Percentiles rank a stretch among this genome's conserved stretches.
Conservation (phyloP, 495 filamentous ascomycete species). For the Immersiella caudata region DNA sequence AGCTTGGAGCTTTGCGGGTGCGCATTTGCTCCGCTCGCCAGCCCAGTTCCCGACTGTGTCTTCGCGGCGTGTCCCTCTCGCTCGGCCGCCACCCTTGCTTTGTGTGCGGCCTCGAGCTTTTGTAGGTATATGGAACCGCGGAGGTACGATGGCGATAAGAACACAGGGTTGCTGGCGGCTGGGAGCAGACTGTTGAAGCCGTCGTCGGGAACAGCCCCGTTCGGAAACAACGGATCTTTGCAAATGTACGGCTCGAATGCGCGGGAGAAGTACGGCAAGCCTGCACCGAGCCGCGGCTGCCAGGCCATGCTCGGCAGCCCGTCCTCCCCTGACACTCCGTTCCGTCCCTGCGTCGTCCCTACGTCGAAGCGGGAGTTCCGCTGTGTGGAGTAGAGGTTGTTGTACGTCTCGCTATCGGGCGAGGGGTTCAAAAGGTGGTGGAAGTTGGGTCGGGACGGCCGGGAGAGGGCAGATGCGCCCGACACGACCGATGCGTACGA, state of each 20-base stretch:
- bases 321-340: slow-evolving; percentile 20
- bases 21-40: slow-evolving; percentile 64
- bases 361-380: slow-evolving; percentile 21
- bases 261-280: slow-evolving; percentile 61
- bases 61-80: slow-evolving; percentile 36
- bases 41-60: slow-evolving; percentile 46
- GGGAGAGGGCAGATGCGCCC: slow-evolving; percentile 56
- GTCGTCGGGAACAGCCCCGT: slow-evolving; percentile 26
- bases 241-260: slow-evolving; percentile 57
- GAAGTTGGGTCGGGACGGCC: slow-evolving; percentile 56
- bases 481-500: slow-evolving; percentile 87
- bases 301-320: slow-evolving; percentile 23
- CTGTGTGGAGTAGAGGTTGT: slow-evolving; percentile 38
- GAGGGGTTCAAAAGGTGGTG: slow-evolving; percentile 63
- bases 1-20: slow-evolving; percentile 66
- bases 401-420: slow-evolving; percentile 43
- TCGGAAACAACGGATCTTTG: slow-evolving; percentile 35
- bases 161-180: slow-evolving; percentile 40
- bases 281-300: slow-evolving; percentile 44
- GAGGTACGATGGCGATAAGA: slow-evolving; percentile 84
- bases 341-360: slow-evolving; percentile 30
- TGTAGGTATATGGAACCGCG: slow-evolving; percentile 74
- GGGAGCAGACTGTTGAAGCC: slow-evolving; percentile 28
- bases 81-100: slow-evolving; percentile 54
- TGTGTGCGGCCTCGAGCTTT: slow-evolving; percentile 69